Evolutionary conservation across 179 eudicot species (phyloP).

Genomic region (Vitellaria paradoxa): DNA sequence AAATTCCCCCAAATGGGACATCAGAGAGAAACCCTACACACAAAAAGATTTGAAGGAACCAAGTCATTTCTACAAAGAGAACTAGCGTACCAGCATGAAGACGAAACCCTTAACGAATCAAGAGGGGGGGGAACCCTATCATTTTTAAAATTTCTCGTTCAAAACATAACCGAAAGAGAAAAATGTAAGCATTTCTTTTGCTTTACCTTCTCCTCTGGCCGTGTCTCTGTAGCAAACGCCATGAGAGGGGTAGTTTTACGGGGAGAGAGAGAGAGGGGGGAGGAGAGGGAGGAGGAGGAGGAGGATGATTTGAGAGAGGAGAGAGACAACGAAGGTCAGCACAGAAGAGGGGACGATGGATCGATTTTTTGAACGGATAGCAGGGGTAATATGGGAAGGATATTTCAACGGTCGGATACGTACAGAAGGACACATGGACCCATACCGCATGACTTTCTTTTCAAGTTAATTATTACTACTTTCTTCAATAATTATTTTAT

Average conservation of each 20-base stretch:
- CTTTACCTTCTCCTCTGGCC: conserved; percentile 41
- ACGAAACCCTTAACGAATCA: neutral
- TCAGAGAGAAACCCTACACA: neutral
- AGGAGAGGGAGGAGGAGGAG: neutral
- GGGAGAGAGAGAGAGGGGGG: conserved; percentile 11
- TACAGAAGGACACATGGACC: neutral
- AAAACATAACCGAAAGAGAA: conserved; percentile 1
- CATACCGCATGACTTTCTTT: neutral
- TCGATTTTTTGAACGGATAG: neutral
- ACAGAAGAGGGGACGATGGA: too few relatives aligned
- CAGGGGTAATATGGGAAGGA: neutral
- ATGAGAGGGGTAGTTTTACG: conserved; percentile 11
- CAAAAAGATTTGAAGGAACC: neutral
- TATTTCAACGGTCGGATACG: conserved; percentile 50
- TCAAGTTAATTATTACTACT: too few relatives aligned
- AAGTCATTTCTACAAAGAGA: neutral
- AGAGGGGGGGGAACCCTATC: neutral
- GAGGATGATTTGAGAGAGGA: neutral
- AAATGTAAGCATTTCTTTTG: neutral
- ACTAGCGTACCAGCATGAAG: neutral
- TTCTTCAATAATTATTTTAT: too few relatives aligned
- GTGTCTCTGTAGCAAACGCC: conserved; percentile 53
- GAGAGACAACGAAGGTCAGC: too few relatives aligned
- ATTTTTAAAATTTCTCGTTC: neutral
- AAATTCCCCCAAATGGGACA: too few relatives aligned